Evolutionary conservation across 192 early-diverging fungal genomes (phyloP).

Genomic region (Lobosporangium transversale): DNA sequence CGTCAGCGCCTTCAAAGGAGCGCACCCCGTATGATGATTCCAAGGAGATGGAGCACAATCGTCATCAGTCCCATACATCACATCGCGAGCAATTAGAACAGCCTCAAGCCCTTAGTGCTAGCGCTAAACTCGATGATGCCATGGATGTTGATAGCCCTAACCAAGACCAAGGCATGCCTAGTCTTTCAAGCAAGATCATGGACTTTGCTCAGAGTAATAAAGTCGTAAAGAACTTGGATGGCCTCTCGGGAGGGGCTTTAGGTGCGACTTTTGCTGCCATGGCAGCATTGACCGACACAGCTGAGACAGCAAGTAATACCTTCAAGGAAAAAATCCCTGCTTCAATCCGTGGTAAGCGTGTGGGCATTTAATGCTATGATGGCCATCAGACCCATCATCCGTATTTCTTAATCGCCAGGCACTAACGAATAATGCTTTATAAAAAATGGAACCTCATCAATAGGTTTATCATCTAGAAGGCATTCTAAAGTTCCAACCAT

Average conservation of each 20-base stretch:
- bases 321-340: conserved; percentile 7
- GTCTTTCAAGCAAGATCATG: conserved; percentile 26
- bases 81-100: too few relatives aligned
- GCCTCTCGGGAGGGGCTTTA: conserved; percentile 28
- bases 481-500: too few relatives aligned
- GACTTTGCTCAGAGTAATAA: conserved; percentile 15
- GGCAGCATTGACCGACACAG: conserved; percentile 8
- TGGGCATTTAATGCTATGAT: background rate
- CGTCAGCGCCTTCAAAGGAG: background rate
- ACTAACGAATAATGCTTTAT: too few relatives aligned
- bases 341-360: background rate
- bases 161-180: too few relatives aligned
- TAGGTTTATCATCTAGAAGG: too few relatives aligned
- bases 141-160: too few relatives aligned
- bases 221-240: conserved; percentile 19
- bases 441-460: too few relatives aligned
- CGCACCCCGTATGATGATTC: conserved; percentile 10
- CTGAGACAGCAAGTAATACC: background rate
- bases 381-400: too few relatives aligned
- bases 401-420: too few relatives aligned
- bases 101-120: too few relatives aligned
- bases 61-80: conserved; percentile 31
- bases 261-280: conserved; percentile 14
- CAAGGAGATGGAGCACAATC: conserved; percentile 34
- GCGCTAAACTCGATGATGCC: too few relatives aligned